A percentile compares a stretch with the other conserved stretches of the same genome.
These are phyloP conservation scores for Oryza glumipatula DNA, from an alignment of 176 grass and related monocot genomes.

Conservation along the genomic window DNA sequence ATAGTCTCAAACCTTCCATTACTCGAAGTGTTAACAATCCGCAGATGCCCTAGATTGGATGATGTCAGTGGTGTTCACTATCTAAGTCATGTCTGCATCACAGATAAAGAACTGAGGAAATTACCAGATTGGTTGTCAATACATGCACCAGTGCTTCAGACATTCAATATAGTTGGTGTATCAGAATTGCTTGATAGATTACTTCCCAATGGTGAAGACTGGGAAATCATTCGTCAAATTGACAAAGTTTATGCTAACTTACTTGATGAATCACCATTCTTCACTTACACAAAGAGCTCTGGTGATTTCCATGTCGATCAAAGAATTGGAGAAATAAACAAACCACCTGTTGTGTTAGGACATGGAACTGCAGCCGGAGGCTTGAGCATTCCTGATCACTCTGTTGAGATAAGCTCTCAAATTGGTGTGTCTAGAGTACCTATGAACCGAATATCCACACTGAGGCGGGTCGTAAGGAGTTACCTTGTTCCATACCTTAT, in stretches of 20 bases:
- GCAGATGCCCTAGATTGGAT: slow-evolving; percentile 40
- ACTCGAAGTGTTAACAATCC: slow-evolving; percentile 49
- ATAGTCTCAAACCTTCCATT: slow-evolving; percentile 50
- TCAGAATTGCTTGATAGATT: slow-evolving; percentile 53
- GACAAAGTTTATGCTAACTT: slow-evolving; percentile 55
- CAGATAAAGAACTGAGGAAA: slow-evolving; percentile 38
- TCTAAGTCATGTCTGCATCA: slow-evolving; percentile 43
- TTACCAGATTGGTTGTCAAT: slow-evolving; percentile 45
- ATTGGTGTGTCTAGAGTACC: slow-evolving; percentile 2
- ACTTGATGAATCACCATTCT: slow-evolving; percentile 47
- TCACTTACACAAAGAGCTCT: slow-evolving; percentile 56
- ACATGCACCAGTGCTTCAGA: slow-evolving; percentile 35
- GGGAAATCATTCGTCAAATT: slow-evolving; percentile 48
- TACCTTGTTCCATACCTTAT: slow-evolving; percentile 38
- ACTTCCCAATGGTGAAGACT: slow-evolving; percentile 44
- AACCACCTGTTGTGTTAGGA: not conserved
- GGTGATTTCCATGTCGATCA: slow-evolving; percentile 53
- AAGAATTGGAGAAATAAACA: slow-evolving; percentile 38
- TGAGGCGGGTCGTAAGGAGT: slow-evolving; percentile 23
- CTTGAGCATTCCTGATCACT: not conserved
- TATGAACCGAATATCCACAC: not conserved
- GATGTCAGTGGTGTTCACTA: slow-evolving; percentile 19
- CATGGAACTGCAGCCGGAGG: slow-evolving; percentile 7
- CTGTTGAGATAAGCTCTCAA: slow-evolving; percentile 6
- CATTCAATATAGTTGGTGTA: slow-evolving; percentile 46